phyloP scores from a whole-genome alignment of 2,329 filamentous ascomycete genomes.

The Fusarium tjaetaba region DNA sequence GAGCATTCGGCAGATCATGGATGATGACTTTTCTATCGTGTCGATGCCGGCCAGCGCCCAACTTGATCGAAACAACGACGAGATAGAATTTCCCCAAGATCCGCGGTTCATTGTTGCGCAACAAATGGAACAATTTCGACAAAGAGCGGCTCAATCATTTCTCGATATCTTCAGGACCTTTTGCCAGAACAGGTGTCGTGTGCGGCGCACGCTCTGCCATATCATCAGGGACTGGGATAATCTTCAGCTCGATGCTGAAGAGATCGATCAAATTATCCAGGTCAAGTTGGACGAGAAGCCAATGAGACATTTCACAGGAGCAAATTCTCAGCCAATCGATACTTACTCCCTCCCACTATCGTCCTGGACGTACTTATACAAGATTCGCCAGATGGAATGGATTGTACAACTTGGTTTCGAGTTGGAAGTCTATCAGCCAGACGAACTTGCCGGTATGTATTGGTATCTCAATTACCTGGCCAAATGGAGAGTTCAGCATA shows the following conservation, averaged over 20 bases:
- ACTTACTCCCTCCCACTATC: slow-evolving; percentile 78
- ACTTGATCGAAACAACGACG: slow-evolving; percentile 78
- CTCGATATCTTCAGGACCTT: slow-evolving; percentile 85
- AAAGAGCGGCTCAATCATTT: slow-evolving; percentile 74
- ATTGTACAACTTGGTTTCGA: slow-evolving; percentile 94
- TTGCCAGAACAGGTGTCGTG: slow-evolving; percentile 89
- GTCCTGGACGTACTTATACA: slow-evolving; percentile 91
- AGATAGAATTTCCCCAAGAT: slow-evolving; percentile 78
- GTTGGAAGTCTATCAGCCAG: slow-evolving; percentile 85
- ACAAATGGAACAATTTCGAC: slow-evolving; percentile 76
- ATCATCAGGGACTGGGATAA: slow-evolving; percentile 84
- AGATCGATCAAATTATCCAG: slow-evolving; percentile 76
- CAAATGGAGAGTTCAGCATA: slow-evolving; percentile 73
- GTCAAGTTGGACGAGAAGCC: slow-evolving; percentile 69
- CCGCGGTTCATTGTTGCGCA: slow-evolving; percentile 77
- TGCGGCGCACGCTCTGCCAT: slow-evolving; percentile 90
- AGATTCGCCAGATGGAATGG: slow-evolving; percentile 87
- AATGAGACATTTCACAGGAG: slow-evolving; percentile 56
- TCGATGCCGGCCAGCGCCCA: slow-evolving; percentile 77
- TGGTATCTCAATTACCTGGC: slow-evolving; percentile 84
- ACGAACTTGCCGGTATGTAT: slow-evolving; percentile 90
- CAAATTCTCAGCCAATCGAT: slow-evolving; percentile 55
- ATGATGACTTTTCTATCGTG: slow-evolving; percentile 82
- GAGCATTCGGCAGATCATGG: slow-evolving; percentile 78
- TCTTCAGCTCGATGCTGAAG: slow-evolving; percentile 83